Evolutionary conservation across 768 basidiomycete genomes (phyloP).

Genomic region (Imleria badia): DNA sequence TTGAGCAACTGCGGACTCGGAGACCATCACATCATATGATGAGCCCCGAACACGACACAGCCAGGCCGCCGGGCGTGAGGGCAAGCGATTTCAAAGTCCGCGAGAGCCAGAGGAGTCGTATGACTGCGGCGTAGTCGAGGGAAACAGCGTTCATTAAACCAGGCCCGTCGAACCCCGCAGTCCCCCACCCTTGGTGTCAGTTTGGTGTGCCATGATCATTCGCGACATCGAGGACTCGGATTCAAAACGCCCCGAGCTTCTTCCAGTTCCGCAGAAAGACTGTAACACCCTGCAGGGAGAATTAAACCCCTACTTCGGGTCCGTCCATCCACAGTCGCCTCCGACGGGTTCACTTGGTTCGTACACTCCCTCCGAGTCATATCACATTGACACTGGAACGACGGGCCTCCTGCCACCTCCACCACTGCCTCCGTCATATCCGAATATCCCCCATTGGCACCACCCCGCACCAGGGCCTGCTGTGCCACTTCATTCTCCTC

Average conservation of each 20-base stretch:
- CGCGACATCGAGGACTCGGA: neutral
- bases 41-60: too few relatives aligned
- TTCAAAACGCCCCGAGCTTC: neutral
- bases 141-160: too few relatives aligned
- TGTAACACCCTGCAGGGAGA: too few relatives aligned
- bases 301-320: conserved; percentile 1
- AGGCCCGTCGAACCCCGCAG: too few relatives aligned
- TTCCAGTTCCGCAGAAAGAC: too few relatives aligned
- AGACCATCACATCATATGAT: too few relatives aligned
- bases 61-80: too few relatives aligned
- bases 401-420: neutral
- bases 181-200: too few relatives aligned
- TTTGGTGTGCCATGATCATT: neutral
- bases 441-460: neutral
- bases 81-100: neutral
- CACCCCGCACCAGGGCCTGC: neutral
- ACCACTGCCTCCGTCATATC: conserved; percentile 14
- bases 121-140: neutral
- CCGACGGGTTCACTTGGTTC: neutral
- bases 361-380: neutral
- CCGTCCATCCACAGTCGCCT: conserved; percentile 1
- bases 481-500: neutral
- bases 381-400: neutral
- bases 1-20: too few relatives aligned
- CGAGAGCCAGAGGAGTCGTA: neutral